Evolutionary conservation across 257 asterid species (phyloP).

Genomic region (Solanum commersonii): DNA sequence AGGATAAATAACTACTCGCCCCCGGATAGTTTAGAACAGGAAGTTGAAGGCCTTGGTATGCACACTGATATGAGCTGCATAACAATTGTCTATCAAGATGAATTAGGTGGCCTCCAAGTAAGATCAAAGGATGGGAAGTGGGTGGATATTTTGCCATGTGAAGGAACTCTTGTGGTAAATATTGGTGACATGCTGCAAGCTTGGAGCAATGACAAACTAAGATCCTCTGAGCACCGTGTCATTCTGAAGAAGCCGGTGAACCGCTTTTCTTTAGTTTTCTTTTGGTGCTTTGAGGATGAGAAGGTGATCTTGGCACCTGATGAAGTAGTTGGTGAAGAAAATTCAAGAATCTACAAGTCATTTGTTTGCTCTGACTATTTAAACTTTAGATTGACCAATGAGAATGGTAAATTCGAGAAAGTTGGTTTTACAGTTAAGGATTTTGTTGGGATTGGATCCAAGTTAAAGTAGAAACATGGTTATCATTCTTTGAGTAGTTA

Average conservation of each 20-base stretch:
- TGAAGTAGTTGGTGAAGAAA: conserved; percentile 35
- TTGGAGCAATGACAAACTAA: conserved; percentile 56
- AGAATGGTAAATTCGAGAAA: conserved; percentile 61
- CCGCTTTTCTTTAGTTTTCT: conserved; percentile 57
- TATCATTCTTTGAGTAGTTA: not conserved
- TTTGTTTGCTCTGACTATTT: conserved; percentile 51
- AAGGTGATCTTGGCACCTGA: conserved; percentile 48
- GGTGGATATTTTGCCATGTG: conserved; percentile 48
- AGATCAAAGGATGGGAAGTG: conserved; percentile 45
- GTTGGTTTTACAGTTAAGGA: conserved; percentile 65
- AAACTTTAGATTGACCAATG: conserved; percentile 48
- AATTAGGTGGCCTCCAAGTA: conserved; percentile 65
- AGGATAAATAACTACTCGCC: conserved; percentile 58
- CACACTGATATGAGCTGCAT: conserved; percentile 78
- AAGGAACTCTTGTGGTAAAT: conserved; percentile 57
- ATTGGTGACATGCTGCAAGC: conserved; percentile 73
- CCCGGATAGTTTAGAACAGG: conserved; percentile 22
- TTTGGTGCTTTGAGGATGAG: conserved; percentile 75
- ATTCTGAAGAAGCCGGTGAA: conserved; percentile 27
- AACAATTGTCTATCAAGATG: conserved; percentile 57
- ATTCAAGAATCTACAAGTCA: conserved; percentile 32
- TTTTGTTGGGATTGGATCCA: conserved; percentile 31
- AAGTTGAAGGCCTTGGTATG: conserved; percentile 64
- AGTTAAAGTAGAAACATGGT: not conserved
- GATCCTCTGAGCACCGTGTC: conserved; percentile 70